Evolutionary conservation across 2,329 filamentous ascomycete species (phyloP).

Genomic region (Dactylella cylindrospora): DNA sequence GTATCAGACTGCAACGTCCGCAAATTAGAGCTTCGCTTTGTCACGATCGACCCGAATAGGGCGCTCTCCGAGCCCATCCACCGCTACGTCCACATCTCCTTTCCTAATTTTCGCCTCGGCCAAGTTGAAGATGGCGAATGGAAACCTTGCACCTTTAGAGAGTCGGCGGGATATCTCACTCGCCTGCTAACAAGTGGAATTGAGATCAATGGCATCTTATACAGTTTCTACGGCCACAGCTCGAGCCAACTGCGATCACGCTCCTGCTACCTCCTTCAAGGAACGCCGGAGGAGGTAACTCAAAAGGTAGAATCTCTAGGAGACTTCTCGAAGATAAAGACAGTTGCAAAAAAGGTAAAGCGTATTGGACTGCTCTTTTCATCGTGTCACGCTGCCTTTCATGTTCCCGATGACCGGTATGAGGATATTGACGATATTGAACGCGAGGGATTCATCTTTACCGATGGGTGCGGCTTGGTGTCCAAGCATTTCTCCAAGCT

Average conservation of each 20-base stretch:
- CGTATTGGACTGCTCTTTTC: constrained; percentile 55
- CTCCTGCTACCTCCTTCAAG: constrained; percentile 53
- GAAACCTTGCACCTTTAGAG: constrained; percentile 42
- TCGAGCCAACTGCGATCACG: constrained; percentile 55
- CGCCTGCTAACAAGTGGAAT: constrained; percentile 52
- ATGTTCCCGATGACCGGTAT: constrained; percentile 51
- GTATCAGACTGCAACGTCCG: constrained; percentile 47
- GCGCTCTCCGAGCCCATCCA: constrained; percentile 50
- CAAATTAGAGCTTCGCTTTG: constrained; percentile 49
- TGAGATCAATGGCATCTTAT: constrained; percentile 51
- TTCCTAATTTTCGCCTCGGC: constrained; percentile 51
- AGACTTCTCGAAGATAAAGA: constrained; percentile 54
- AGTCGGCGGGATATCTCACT: constrained; percentile 52
- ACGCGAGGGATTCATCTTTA: constrained; percentile 53
- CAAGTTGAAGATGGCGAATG: constrained; percentile 1
- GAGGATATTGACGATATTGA: constrained; percentile 53
- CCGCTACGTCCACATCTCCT: constrained; percentile 51
- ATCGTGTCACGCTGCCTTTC: constrained; percentile 50
- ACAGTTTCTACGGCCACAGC: constrained; percentile 55
- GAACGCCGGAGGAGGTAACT: constrained; percentile 50
- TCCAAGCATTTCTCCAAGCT: constrained; percentile 50
- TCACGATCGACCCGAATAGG: constrained; percentile 50
- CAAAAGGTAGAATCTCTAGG: constrained; percentile 52
- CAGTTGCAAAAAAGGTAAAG: constrained; percentile 55
- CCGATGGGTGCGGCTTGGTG: constrained; percentile 54